phyloP scores from a whole-genome alignment of 495 filamentous ascomycete genomes.

The Neurospora tetrasperma region DNA sequence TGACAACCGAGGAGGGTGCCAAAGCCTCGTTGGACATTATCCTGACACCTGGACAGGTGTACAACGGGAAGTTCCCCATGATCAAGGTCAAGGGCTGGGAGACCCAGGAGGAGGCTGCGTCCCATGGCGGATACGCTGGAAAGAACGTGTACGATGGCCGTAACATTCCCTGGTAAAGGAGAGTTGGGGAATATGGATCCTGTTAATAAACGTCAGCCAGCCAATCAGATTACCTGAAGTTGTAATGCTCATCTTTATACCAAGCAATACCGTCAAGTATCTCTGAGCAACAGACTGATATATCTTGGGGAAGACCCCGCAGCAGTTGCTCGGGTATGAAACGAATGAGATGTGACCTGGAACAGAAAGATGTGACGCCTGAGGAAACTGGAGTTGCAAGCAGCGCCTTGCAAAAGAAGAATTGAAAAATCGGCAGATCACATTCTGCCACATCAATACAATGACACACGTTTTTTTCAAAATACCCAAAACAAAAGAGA shows the following conservation, averaged over 20 bases:
- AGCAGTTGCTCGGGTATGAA: background rate
- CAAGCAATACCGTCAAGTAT: too few relatives aligned
- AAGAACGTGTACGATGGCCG: slow-evolving; percentile 4
- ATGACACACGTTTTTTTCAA: background rate
- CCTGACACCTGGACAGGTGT: slow-evolving; percentile 19
- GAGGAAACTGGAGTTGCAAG: too few relatives aligned
- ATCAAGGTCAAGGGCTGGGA: slow-evolving; percentile 38
- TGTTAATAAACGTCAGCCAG: background rate
- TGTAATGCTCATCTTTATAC: too few relatives aligned
- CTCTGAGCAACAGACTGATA: too few relatives aligned
- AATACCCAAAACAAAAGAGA: background rate
- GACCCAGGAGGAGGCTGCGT: slow-evolving; percentile 1
- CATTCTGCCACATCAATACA: background rate
- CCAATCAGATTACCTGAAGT: too few relatives aligned
- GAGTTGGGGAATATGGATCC: background rate
- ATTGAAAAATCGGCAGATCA: background rate
- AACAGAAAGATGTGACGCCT: background rate
- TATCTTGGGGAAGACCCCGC: too few relatives aligned
- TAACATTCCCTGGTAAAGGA: background rate
- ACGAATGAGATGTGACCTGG: background rate
- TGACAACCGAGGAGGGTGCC: slow-evolving; percentile 32
- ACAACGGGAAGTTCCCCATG: slow-evolving; percentile 38
- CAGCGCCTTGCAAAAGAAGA: too few relatives aligned
- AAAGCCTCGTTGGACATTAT: slow-evolving; percentile 38
- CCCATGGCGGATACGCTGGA: background rate